A percentile compares a stretch with the other conserved stretches of the same genome.
Evolutionary conservation across 768 basidiomycete genomes (phyloP).

Genomic region (Rhizopogon roseolus): DNA sequence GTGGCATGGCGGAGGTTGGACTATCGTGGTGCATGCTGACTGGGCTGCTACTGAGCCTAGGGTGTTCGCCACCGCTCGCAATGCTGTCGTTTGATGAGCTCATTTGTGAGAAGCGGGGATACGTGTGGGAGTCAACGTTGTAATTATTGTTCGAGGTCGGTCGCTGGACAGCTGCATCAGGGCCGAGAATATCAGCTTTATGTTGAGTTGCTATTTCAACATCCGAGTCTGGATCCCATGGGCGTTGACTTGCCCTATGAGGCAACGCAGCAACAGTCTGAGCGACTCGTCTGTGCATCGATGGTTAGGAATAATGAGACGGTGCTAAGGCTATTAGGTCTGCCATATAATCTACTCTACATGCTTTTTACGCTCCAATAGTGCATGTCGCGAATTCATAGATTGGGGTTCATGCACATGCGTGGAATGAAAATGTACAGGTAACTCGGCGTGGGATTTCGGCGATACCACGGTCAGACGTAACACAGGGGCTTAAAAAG

Average conservation of each 20-base stretch:
- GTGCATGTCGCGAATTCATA: too few relatives aligned
- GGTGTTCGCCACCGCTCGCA: slow-evolving; percentile 20
- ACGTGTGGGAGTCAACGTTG: slow-evolving; percentile 12
- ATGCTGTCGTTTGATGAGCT: slow-evolving; percentile 29
- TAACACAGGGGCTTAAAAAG: too few relatives aligned
- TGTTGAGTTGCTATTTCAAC: neutral
- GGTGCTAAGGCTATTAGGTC: too few relatives aligned
- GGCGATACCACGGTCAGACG: too few relatives aligned
- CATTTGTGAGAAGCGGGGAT: slow-evolving; percentile 24
- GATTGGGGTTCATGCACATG: too few relatives aligned
- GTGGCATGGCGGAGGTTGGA: slow-evolving; percentile 32
- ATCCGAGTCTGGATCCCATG: slow-evolving; percentile 14
- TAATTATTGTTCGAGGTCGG: slow-evolving; percentile 12
- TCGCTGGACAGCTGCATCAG: slow-evolving; percentile 4
- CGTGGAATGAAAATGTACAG: too few relatives aligned
- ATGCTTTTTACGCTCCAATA: too few relatives aligned
- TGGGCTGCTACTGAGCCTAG: slow-evolving; percentile 25
- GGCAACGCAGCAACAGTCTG: slow-evolving; percentile 24
- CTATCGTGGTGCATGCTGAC: slow-evolving; percentile 27
- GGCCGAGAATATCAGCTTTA: neutral
- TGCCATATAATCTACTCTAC: too few relatives aligned
- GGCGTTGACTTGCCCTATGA: slow-evolving; percentile 11
- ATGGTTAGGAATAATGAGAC: too few relatives aligned
- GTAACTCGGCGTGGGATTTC: too few relatives aligned
- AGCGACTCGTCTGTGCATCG: slow-evolving; percentile 27